A percentile compares a stretch with the other conserved stretches of the same genome.
Conservation (phyloP, 2,329 filamentous ascomycete species). For the Blastomyces gilchristii region DNA sequence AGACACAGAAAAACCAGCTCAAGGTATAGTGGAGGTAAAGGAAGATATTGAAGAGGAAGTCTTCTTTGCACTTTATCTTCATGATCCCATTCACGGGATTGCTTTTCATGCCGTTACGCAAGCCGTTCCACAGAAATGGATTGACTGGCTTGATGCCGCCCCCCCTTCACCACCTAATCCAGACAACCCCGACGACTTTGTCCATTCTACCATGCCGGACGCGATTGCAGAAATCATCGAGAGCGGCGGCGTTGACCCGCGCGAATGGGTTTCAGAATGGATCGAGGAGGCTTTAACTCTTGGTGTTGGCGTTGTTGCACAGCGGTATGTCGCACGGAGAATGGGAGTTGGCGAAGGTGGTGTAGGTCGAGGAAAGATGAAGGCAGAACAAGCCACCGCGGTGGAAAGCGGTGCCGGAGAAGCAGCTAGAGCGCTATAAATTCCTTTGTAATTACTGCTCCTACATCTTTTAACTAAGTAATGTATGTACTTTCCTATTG, state of each 20-base stretch:
- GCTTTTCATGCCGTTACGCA: constrained; percentile 77
- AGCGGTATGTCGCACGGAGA: constrained; percentile 83
- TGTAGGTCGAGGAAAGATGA: constrained; percentile 45
- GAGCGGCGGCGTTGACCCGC: constrained; percentile 67
- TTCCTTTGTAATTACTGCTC: neutral
- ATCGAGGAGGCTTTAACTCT: constrained; percentile 76
- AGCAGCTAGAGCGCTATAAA: constrained; percentile 45
- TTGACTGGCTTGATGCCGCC: constrained; percentile 78
- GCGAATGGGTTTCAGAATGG: constrained; percentile 98
- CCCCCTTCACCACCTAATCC: constrained; percentile 27
- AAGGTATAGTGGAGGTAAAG: constrained; percentile 29
- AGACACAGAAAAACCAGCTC: constrained; percentile 18
- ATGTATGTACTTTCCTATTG: neutral
- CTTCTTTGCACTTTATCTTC: constrained; percentile 66
- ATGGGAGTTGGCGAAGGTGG: constrained; percentile 93
- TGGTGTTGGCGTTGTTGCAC: constrained; percentile 74
- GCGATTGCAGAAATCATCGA: constrained; percentile 79
- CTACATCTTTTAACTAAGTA: neutral
- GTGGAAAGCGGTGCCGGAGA: constrained; percentile 51
- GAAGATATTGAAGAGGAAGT: constrained; percentile 47
- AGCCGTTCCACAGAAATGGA: constrained; percentile 72
- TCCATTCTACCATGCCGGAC: constrained; percentile 46
- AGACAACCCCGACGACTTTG: constrained; percentile 31
- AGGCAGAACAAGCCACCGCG: constrained; percentile 43
- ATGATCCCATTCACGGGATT: constrained; percentile 84